Evolutionary conservation across 805 yeast genomes (phyloP), one percentile per base, ranked within the genome.

Genomic region (Grigorovia yakushimaensis): DNA sequence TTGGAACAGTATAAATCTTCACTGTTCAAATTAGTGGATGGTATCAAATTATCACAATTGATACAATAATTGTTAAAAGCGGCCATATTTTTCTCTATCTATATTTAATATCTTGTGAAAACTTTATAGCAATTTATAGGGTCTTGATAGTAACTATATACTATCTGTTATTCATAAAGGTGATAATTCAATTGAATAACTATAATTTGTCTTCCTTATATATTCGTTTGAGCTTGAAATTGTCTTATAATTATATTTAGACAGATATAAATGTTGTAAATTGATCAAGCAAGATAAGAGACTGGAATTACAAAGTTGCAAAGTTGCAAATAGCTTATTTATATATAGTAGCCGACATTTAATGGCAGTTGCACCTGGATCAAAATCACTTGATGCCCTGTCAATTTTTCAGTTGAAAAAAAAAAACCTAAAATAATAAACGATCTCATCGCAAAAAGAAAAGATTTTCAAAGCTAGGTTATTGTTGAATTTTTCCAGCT

Each of bases 61-160:
- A 75, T 68, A 67, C 83, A 78, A 62, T 65, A 78, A 59, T 78
- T 82, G 57, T 72, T 74, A 52, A 68, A 63, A 52, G 78, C 72
- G 43, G 44, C 44, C 44, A 42, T 42, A 10, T n/a, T 4, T 24
- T 24, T 7, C 27, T 27, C 13, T 27, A 27, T 7, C 33, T 27
- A 3, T 27, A 27, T 27, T 5, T 27, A 7, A 27, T 27, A n/a
- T n/a, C n/a, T n/a, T n/a, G n/a, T n/a, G n/a, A n/a, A n/a, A n/a
- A n/a, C n/a, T n/a, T n/a, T n/a, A n/a, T n/a, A n/a, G n/a, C n/a
- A n/a, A n/a, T n/a, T n/a, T n/a, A n/a, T n/a, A n/a, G n/a, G n/a
- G n/a, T n/a, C n/a, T n/a, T n/a, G n/a, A n/a, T n/a, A n/a, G n/a
- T n/a, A n/a, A n/a, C n/a, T n/a, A n/a, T n/a, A n/a, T n/a, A n/a